Percentiles rank a stretch among this genome's conserved stretches.
Evolutionary conservation across 345 rosid genomes (phyloP).

Genomic region (Kernera saxatilis): DNA sequence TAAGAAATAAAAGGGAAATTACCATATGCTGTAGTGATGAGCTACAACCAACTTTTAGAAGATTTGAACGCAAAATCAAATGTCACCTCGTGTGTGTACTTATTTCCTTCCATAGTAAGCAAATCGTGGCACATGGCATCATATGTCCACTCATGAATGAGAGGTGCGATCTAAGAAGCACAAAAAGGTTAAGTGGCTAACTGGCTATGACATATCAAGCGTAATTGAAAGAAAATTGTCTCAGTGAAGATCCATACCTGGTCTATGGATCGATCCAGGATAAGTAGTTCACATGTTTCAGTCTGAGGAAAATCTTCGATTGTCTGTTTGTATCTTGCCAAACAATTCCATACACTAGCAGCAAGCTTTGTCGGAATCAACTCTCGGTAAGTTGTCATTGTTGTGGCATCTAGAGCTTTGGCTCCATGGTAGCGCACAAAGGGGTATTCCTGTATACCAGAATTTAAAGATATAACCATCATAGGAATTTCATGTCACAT

Average conservation of each 20-base stretch:
- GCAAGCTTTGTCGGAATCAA: conserved; percentile 94
- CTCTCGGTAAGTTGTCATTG: conserved; percentile 89
- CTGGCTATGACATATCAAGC: neutral
- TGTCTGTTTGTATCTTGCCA: conserved; percentile 61
- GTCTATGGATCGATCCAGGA: conserved; percentile 90
- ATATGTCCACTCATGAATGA: conserved; percentile 99
- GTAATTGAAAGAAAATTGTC: neutral
- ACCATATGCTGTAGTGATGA: conserved; percentile 30
- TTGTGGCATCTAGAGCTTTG: conserved; percentile 83
- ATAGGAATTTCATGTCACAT: conserved; percentile 8
- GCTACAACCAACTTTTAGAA: neutral
- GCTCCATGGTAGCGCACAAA: conserved; percentile 86
- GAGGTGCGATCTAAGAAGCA: conserved; percentile 77
- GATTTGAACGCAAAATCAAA: conserved; percentile 14
- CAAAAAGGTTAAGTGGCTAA: conserved; percentile 6
- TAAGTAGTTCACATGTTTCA: conserved; percentile 93
- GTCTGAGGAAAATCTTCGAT: conserved; percentile 74
- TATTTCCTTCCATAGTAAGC: conserved; percentile 88
- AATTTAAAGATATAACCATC: neutral
- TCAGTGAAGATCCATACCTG: conserved; percentile 47
- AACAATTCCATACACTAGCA: conserved; percentile 88
- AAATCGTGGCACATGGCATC: conserved; percentile 98
- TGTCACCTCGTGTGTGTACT: conserved; percentile 82
- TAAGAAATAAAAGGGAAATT: conserved; percentile 27
- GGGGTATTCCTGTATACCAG: conserved; percentile 75